Base-by-base conservation (phyloP, 192 early-diverging fungal genomes). In the Rhizophagus clarus region DNA sequence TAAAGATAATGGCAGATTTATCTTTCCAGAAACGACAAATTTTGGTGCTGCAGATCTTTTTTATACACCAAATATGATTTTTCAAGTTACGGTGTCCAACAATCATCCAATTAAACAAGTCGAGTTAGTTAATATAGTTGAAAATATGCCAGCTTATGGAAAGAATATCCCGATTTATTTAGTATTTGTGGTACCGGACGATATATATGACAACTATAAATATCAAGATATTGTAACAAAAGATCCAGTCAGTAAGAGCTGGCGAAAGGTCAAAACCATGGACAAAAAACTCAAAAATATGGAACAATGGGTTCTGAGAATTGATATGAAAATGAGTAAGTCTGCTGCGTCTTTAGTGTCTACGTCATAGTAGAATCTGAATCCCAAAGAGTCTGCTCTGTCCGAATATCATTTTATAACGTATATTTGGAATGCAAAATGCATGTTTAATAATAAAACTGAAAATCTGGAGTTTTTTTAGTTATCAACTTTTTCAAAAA, bases 71-170 rank as follows among this genome's bases (percentile, higher is more conserved):
- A 28, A 67, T 20, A 67, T 29, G 24, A 67, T 67, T 29, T 67
- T 67, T 67, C 64, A 67, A 29, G 24, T 67, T 17, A 67, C 24
- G 28, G 66, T 67, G 22, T 67, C 66, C 24, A 28, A 67, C 2
- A 67, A 67, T 31, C 24, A 67, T 67, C 66, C 24, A 28, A 67
- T 67, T 28, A 67, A 67, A 67, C 66, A 67, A 31, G 17, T 3
- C 24, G 66, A 67, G 24, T 10, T 67, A 67, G 66, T 67, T 28
- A 67, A 9, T 3, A 67, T 67, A 17, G 24, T 67, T 28, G 28
- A 67, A 67, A 67, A 67, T 28, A 67, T 67, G 66, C 24, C 66
- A 1, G 66, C 24, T 8, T 67, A 67, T 34, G 7, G 17, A 67
- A 67, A 22, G 26, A 28, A 51, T 17, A 17, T 2, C 2, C 17